Evolutionary conservation across 441 rosid species (phyloP).

Genomic region (Populus hybrid): DNA sequence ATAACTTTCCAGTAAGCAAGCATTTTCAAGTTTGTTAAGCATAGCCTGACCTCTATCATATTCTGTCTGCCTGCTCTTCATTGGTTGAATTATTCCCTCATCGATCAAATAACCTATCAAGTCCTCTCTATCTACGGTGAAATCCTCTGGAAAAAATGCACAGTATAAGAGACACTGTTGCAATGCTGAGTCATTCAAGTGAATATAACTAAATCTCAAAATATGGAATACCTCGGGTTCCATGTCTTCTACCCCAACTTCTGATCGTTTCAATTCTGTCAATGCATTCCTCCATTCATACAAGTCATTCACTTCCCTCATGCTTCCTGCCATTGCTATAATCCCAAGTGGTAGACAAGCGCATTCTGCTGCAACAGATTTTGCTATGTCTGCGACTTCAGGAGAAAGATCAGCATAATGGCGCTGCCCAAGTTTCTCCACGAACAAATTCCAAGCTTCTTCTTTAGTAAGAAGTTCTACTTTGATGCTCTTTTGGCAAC

Average conservation of each 20-base stretch:
- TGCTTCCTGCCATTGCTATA: neutral
- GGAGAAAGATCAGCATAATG: neutral
- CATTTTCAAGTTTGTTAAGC: conserved; percentile 2
- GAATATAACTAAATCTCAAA: neutral
- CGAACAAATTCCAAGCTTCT: conserved; percentile 7
- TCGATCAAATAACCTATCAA: neutral
- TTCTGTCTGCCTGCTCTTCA: neutral
- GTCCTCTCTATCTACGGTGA: neutral
- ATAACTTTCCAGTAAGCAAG: neutral
- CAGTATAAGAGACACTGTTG: conserved; percentile 2
- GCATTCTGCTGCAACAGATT: neutral
- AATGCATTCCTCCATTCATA: neutral
- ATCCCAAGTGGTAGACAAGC: conserved; percentile 1
- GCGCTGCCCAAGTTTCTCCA: neutral
- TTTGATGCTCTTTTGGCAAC: conserved; percentile 4
- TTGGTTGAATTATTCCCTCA: neutral
- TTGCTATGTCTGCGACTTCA: neutral
- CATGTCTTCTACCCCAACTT: neutral
- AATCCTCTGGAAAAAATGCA: conserved; percentile 4
- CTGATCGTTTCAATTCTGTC: neutral
- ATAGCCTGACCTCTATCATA: neutral
- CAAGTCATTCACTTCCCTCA: neutral
- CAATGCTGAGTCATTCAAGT: neutral
- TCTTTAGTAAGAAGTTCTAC: neutral
- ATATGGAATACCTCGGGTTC: neutral